Evolutionary conservation across 495 filamentous ascomycete genomes (phyloP), one percentile per base, ranked within the genome.

Genomic region (Chaetomium tenue): DNA sequence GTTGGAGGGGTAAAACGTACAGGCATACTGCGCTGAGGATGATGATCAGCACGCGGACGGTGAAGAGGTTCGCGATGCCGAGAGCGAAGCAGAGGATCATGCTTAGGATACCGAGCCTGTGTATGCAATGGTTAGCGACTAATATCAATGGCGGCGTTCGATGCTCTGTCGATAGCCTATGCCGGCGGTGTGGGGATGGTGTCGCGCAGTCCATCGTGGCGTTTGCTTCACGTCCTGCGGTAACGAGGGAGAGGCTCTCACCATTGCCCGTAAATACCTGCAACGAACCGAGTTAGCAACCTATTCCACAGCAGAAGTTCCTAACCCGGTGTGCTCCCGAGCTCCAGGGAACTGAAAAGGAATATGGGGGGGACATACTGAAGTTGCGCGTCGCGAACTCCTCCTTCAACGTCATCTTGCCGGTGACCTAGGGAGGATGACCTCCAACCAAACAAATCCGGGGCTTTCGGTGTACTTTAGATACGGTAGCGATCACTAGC

Each of bases 211-310:
- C 48, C 11, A 9, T 20, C 26, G 23, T n/a, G 1, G 13, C 6
- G 25, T 28, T 51, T 37, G 16, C 44, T 44, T 18, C 28, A 56
- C 25, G 42, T 15, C 48, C 53, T 22, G 28, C 23, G 39, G 67
- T 62, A 58, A n/a, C 55, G 57, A 39, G 33, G 54, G 22, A 44
- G 42, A 40, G 58, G 84, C 89, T 85, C 77, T 85, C 77, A 98
- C 94, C 94, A 98, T 95, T 98, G 94, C 75, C 90, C 94, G 74
- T 98, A 98, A 80, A 98, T 98, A 84, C 95, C 94, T 98, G 74
- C 47, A 44, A 20, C 18, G 52, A 58, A 48, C 22, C 63, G 67
- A 81, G 66, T 72, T 42, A 74, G 66, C 57, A 69, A 53, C 12
- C 7, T 22, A 12, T 53, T 47, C 28, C 20, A 0, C 18, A 12